phyloP scores from a whole-genome alignment of 1,139 yeast genomes.

The Blastobotrys illinoisensis region DNA sequence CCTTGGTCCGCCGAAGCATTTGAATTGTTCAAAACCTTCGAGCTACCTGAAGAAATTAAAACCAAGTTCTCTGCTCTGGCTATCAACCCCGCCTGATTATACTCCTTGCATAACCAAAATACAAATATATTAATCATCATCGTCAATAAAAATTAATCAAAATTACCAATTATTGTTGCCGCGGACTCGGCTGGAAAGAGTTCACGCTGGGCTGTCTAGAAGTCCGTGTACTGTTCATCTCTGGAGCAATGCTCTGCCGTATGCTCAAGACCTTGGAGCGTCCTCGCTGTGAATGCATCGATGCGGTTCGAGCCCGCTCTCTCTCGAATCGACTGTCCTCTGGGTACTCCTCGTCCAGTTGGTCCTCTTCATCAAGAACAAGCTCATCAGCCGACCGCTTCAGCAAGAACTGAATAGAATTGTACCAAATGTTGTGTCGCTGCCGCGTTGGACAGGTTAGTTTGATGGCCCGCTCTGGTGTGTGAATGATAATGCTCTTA shows the following conservation, averaged over 20 bases:
- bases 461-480: conserved; percentile 63
- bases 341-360: conserved; percentile 16
- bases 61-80: not conserved
- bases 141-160: conserved; percentile 1
- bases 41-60: not conserved
- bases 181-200: conserved; percentile 13
- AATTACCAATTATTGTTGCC: not conserved
- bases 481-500: conserved; percentile 72
- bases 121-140: conserved; percentile 3
- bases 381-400: conserved; percentile 63
- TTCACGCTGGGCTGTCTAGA: conserved; percentile 18
- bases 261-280: conserved; percentile 20
- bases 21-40: conserved; percentile 4
- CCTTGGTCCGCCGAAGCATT: conserved; percentile 11
- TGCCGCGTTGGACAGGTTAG: conserved; percentile 84
- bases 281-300: conserved; percentile 15
- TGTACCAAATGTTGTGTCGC: conserved; percentile 89
- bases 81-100: not conserved
- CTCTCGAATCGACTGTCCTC: conserved; percentile 20
- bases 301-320: conserved; percentile 20
- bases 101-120: too few relatives aligned
- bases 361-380: conserved; percentile 37
- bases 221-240: conserved; percentile 21
- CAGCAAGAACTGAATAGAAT: conserved; percentile 72
- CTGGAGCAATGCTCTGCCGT: conserved; percentile 29